A percentile compares a stretch with the other conserved stretches of the same genome.
Conservation (phyloP, 1,284 basidiomycete species). For the Pyrrhoderma noxium region DNA sequence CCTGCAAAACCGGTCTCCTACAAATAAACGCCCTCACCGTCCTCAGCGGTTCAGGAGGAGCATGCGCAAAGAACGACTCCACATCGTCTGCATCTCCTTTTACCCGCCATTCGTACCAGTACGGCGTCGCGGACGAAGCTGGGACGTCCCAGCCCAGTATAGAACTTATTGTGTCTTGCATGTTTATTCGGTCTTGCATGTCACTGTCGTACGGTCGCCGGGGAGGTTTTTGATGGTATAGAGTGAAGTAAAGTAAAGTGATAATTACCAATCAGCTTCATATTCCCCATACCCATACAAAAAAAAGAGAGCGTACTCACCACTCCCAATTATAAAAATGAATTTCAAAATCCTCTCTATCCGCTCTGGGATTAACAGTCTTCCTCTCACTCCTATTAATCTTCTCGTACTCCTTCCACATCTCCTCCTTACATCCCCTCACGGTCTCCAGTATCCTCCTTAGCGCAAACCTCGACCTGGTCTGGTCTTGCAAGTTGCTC, state of each 20-base stretch:
- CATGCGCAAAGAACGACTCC: slow-evolving; percentile 17
- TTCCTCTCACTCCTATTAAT: slow-evolving; percentile 36
- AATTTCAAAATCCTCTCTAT: slow-evolving; percentile 52
- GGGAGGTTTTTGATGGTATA: neutral
- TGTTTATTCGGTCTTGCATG: slow-evolving; percentile 64
- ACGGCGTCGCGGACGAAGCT: slow-evolving; percentile 36
- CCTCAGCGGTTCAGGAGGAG: slow-evolving; percentile 32
- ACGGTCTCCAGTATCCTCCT: slow-evolving; percentile 44
- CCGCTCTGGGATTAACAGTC: slow-evolving; percentile 22
- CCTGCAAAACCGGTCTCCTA: slow-evolving; percentile 26
- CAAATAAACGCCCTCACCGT: slow-evolving; percentile 39
- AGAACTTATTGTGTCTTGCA: slow-evolving; percentile 42
- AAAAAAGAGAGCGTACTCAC: slow-evolving; percentile 32
- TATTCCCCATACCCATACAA: neutral
- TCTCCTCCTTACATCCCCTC: slow-evolving; percentile 57
- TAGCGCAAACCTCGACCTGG: too few species aligned
- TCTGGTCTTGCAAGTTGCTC: neutral
- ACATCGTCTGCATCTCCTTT: slow-evolving; percentile 22
- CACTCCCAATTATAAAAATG: slow-evolving; percentile 64
- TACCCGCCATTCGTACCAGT: slow-evolving; percentile 48
- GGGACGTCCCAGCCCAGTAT: slow-evolving; percentile 50
- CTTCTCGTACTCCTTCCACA: slow-evolving; percentile 53
- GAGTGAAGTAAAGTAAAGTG: neutral
- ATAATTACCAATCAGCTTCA: neutral
- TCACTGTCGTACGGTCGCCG: slow-evolving; percentile 37